Percentiles rank a stretch among this genome's conserved stretches.
phyloP scores from a whole-genome alignment of 768 basidiomycete species.

The Rhizopogon rudus region DNA sequence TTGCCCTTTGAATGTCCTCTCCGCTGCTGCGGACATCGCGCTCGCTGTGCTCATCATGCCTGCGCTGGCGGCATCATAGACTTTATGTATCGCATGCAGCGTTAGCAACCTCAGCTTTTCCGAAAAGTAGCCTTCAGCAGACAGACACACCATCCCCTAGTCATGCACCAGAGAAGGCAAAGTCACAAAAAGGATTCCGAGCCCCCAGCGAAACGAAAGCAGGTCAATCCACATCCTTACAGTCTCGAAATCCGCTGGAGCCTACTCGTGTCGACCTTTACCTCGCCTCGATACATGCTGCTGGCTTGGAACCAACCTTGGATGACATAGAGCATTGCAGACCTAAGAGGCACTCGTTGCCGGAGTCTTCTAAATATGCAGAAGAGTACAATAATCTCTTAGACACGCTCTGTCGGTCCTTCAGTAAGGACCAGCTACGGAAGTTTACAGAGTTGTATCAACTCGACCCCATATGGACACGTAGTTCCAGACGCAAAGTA shows the following conservation, averaged over 20 bases:
- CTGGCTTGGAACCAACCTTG: slow-evolving; percentile 45
- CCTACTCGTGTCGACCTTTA: slow-evolving; percentile 49
- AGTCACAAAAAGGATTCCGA: neutral
- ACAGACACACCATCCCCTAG: neutral
- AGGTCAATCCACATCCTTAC: neutral
- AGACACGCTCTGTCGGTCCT: slow-evolving; percentile 52
- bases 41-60: slow-evolving; percentile 12
- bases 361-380: slow-evolving; percentile 44
- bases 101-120: slow-evolving; percentile 8
- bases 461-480: slow-evolving; percentile 30
- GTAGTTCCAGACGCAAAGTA: slow-evolving; percentile 32
- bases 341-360: slow-evolving; percentile 35
- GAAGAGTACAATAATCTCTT: slow-evolving; percentile 48
- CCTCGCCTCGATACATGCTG: slow-evolving; percentile 47
- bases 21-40: slow-evolving; percentile 14
- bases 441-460: slow-evolving; percentile 47
- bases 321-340: slow-evolving; percentile 58
- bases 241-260: slow-evolving; percentile 27
- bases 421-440: slow-evolving; percentile 58
- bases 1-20: slow-evolving; percentile 16
- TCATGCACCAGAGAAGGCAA: neutral
- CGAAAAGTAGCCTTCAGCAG: neutral
- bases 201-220: neutral
- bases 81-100: slow-evolving; percentile 22
- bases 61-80: slow-evolving; percentile 10